Evolutionary conservation across 768 basidiomycete species (phyloP).

Genomic region (Postia placenta): DNA sequence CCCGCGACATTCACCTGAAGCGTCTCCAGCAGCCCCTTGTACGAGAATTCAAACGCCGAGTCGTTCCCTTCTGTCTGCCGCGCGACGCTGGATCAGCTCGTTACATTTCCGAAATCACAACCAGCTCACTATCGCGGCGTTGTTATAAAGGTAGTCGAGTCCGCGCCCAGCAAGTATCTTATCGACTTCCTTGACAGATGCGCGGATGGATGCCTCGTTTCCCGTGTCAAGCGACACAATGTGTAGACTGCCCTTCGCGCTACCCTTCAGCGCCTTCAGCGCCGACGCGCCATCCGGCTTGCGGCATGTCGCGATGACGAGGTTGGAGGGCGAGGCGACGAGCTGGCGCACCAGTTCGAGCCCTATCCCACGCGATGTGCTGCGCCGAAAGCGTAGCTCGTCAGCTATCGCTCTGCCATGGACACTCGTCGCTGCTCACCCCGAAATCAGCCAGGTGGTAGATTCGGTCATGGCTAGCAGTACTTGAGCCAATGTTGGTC

Average conservation of each 20-base stretch:
- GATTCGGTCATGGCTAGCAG: not conserved
- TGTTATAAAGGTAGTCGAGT: constrained; percentile 35
- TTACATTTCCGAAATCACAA: not conserved
- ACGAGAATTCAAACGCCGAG: constrained; percentile 21
- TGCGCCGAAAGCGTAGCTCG: not conserved
- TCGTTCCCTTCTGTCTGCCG: constrained; percentile 15
- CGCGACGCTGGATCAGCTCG: constrained; percentile 3
- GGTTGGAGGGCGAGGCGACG: constrained; percentile 12
- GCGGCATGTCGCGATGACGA: constrained; percentile 26
- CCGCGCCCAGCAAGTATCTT: constrained; percentile 22
- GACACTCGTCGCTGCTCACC: not conserved
- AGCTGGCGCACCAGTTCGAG: constrained; percentile 23
- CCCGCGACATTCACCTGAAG: constrained; percentile 4
- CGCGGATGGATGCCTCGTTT: constrained; percentile 21
- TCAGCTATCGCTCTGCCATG: not conserved
- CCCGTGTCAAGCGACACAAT: constrained; percentile 28
- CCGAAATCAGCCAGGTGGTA: not conserved
- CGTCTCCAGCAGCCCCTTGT: not conserved
- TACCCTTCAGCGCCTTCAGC: constrained; percentile 16
- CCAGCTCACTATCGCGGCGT: constrained; percentile 27
- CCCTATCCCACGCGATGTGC: constrained; percentile 24
- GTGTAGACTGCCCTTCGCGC: constrained; percentile 26
- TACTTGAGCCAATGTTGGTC: not conserved
- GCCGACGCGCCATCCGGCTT: constrained; percentile 17
- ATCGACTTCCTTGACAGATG: constrained; percentile 15